Percentiles rank a stretch among this genome's conserved stretches.
phyloP scores from a whole-genome alignment of 192 early-diverging fungal genomes.

The Coemansia sp. region DNA sequence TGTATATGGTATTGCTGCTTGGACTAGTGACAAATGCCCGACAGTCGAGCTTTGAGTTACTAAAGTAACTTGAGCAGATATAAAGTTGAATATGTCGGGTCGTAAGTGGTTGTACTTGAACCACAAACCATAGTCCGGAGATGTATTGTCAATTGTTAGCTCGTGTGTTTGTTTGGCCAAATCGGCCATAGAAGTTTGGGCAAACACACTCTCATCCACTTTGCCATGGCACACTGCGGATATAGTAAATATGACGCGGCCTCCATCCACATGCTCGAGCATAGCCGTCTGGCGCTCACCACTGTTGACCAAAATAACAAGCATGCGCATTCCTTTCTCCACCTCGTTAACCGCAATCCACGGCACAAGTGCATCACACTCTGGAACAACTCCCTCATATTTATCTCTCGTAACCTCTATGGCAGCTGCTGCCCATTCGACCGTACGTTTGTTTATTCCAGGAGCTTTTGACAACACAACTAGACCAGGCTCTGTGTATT shows the following conservation, averaged over 20 bases:
- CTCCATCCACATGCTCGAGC: conserved; percentile 4
- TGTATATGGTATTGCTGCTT: conserved; percentile 18
- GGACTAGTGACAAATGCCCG: conserved; percentile 32
- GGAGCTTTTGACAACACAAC: conserved; percentile 62
- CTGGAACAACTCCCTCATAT: not conserved
- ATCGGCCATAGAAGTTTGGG: conserved; percentile 21
- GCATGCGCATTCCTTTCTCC: conserved; percentile 60
- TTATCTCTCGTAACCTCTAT: not conserved
- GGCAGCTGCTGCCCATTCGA: conserved; percentile 34
- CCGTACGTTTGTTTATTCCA: conserved; percentile 33
- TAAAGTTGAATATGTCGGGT: conserved; percentile 26
- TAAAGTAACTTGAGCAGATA: conserved; percentile 5
- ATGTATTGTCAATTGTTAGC: not conserved
- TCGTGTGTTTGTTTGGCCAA: not conserved
- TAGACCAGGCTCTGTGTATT: conserved; percentile 57
- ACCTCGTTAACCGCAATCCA: conserved; percentile 55
- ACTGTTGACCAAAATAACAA: conserved; percentile 44
- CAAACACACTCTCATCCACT: conserved; percentile 31
- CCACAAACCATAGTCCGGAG: conserved; percentile 19
- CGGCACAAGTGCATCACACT: conserved; percentile 13
- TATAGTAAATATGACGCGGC: conserved; percentile 19
- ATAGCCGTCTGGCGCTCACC: conserved; percentile 9
- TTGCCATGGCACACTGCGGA: conserved; percentile 49
- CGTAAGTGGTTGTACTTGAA: conserved; percentile 33
- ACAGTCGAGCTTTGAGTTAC: conserved; percentile 22